Evolutionary conservation across 495 filamentous ascomycete genomes (phyloP).

Genomic region (Halenospora varia): DNA sequence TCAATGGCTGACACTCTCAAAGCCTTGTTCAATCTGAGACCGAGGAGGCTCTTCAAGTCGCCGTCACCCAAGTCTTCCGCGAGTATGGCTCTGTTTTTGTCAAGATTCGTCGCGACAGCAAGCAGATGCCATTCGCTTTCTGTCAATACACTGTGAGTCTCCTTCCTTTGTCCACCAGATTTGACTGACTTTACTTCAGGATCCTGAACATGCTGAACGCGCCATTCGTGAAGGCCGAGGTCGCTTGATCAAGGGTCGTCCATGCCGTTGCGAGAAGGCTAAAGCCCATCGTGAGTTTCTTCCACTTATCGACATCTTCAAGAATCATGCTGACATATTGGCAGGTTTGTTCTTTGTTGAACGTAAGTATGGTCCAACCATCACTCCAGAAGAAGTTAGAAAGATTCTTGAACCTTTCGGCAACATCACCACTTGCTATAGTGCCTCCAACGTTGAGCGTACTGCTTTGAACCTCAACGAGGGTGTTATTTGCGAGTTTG

Average conservation of each 20-base stretch:
- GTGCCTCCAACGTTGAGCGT: constrained; percentile 26
- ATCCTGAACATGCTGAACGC: constrained; percentile 39
- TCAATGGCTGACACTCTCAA: constrained; percentile 25
- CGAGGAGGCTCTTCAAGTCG: constrained; percentile 47
- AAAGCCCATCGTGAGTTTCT: constrained; percentile 50
- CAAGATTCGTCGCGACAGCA: constrained; percentile 55
- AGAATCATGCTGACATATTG: constrained; percentile 7
- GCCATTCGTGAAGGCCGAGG: constrained; percentile 45
- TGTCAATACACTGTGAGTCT: constrained; percentile 54
- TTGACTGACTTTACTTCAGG: constrained; percentile 19
- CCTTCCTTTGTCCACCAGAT: constrained; percentile 7
- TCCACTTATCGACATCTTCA: background rate
- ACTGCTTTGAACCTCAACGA: constrained; percentile 24
- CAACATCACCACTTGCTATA: constrained; percentile 5
- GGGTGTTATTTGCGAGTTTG: constrained; percentile 49
- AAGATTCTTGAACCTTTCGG: constrained; percentile 39
- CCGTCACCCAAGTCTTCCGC: constrained; percentile 47
- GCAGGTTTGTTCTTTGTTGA: constrained; percentile 49
- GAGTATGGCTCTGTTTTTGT: constrained; percentile 53
- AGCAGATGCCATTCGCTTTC: constrained; percentile 60
- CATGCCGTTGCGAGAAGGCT: constrained; percentile 55
- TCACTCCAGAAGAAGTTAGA: constrained; percentile 39
- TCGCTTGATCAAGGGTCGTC: constrained; percentile 47
- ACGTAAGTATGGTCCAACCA: constrained; percentile 32
- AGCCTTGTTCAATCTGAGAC: constrained; percentile 36